Evolutionary conservation across 164 flowering plant genomes (phyloP).

Genomic region (Cinnamomum chago): DNA sequence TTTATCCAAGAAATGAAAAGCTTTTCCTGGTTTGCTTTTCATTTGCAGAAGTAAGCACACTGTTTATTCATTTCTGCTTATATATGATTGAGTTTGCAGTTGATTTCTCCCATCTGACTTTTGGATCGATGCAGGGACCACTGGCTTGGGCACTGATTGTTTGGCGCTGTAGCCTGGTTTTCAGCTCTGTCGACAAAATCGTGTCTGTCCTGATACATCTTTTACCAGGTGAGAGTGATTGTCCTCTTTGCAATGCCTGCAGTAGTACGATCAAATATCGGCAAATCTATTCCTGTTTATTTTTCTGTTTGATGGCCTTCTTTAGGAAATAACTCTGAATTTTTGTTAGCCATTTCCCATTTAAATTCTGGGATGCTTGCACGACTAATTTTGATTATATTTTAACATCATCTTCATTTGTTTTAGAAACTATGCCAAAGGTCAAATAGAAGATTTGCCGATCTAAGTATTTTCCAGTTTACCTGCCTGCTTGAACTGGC

Average conservation of each 20-base stretch:
- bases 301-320: background rate
- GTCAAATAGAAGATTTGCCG: no score
- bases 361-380: no score
- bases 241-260: background rate
- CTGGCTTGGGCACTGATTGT: constrained; percentile 94
- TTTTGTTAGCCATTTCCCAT: no score
- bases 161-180: constrained; percentile 98
- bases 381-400: no score
- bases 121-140: constrained; percentile 64
- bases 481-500: background rate
- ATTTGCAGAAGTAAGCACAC: constrained; percentile 76
- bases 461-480: background rate
- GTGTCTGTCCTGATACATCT: constrained; percentile 95
- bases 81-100: background rate
- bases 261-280: background rate
- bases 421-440: no score
- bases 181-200: constrained; percentile 85
- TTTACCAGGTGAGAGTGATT: constrained; percentile 66
- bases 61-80: background rate
- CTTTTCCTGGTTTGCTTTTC: constrained; percentile 98
- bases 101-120: constrained; percentile 1
- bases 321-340: background rate
- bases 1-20: constrained; percentile 84
- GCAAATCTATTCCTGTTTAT: no score
- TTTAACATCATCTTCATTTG: no score